Evolutionary conservation across 768 basidiomycete genomes (phyloP).

Genomic region (Leccinum incarnatum): DNA sequence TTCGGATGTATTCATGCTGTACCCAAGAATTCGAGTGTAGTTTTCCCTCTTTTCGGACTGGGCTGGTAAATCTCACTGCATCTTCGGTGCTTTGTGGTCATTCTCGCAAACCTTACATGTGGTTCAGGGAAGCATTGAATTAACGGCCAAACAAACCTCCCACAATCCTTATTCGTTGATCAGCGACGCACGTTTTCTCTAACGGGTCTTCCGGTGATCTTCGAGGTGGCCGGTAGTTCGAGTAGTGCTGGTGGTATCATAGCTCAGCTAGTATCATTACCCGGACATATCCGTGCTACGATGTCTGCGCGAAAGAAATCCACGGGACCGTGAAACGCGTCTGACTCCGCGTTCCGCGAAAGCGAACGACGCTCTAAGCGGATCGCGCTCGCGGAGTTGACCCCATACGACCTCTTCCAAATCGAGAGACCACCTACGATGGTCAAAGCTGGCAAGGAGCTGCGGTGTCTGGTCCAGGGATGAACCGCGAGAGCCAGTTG

Average conservation of each 20-base stretch:
- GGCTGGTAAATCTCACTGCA: not conserved
- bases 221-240: not conserved
- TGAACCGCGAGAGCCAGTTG: not conserved
- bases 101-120: not conserved
- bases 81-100: not conserved
- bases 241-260: not conserved
- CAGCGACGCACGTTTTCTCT: not conserved
- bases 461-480: not conserved
- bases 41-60: not conserved
- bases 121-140: not conserved
- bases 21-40: not conserved
- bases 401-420: constrained; percentile 20
- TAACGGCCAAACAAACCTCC: not conserved
- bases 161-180: constrained; percentile 1
- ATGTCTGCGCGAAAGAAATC: not conserved
- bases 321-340: not conserved
- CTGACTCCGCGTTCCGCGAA: constrained; percentile 31
- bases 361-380: constrained; percentile 22
- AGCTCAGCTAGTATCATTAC: not conserved
- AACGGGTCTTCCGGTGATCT: not conserved
- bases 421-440: constrained; percentile 26
- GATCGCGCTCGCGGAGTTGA: constrained; percentile 33
- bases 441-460: not conserved
- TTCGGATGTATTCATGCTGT: not conserved
- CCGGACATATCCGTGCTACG: not conserved